A percentile compares a stretch with the other conserved stretches of the same genome.
phyloP scores from a whole-genome alignment of 2,329 filamentous ascomycete genomes.

The Ophiostoma populinum region DNA sequence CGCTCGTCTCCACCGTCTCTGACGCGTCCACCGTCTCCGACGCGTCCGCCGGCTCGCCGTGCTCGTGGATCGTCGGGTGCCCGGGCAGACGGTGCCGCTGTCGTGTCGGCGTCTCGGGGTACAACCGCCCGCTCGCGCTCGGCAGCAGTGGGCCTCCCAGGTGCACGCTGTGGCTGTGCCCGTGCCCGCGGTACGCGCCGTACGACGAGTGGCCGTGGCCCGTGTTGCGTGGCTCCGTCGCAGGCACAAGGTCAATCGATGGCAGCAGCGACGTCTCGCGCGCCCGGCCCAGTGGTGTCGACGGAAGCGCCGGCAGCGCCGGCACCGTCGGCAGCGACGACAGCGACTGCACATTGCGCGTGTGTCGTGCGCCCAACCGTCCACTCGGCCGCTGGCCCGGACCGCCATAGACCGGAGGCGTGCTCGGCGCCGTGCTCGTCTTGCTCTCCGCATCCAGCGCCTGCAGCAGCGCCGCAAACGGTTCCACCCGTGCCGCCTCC shows the following conservation, averaged over 20 bases:
- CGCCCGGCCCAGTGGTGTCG: constrained; percentile 31
- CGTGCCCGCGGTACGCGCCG: neutral
- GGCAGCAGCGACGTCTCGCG: constrained; percentile 38
- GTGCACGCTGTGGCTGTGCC: constrained; percentile 4
- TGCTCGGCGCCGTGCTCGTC: constrained; percentile 59
- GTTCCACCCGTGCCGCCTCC: constrained; percentile 13
- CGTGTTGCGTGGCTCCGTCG: constrained; percentile 41
- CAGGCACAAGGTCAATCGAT: constrained; percentile 43
- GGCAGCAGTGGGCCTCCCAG: constrained; percentile 2
- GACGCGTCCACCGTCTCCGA: constrained; percentile 10
- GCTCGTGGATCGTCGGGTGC: neutral
- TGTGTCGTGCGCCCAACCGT: no score
- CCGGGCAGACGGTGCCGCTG: constrained; percentile 8
- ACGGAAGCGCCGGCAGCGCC: no score
- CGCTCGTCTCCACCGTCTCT: constrained; percentile 20
- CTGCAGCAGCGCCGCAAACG: constrained; percentile 65
- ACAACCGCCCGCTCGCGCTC: constrained; percentile 18
- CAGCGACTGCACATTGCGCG: constrained; percentile 62
- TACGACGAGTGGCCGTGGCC: no score
- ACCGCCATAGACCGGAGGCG: constrained; percentile 32
- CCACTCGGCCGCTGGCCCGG: constrained; percentile 34
- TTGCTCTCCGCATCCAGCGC: constrained; percentile 59
- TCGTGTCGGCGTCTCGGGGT: constrained; percentile 26
- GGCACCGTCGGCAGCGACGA: constrained; percentile 74
- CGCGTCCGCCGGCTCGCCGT: neutral